These are phyloP conservation scores for Eucalyptus erythrocorys DNA, from an alignment of 345 rosid species.

Conservation along the genomic window DNA sequence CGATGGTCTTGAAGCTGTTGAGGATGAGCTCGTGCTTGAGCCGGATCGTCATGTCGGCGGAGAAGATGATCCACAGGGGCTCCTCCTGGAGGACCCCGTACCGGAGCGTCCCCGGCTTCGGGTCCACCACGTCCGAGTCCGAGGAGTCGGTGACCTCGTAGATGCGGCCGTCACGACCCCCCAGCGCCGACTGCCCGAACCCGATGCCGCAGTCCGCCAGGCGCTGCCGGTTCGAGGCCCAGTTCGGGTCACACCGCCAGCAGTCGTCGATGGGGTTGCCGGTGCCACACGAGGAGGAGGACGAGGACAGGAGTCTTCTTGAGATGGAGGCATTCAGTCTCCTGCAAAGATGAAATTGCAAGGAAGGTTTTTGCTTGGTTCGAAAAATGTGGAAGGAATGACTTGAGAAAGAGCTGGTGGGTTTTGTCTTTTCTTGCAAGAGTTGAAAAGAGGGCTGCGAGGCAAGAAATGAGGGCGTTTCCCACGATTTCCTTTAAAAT, in stretches of 20 bases:
- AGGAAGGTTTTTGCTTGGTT: background rate
- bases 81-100: constrained; percentile 72
- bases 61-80: constrained; percentile 84
- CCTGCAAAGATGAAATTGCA: constrained; percentile 3
- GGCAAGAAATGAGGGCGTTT: background rate
- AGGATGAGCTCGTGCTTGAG: constrained; percentile 82
- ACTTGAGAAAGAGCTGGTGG: background rate
- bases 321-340: constrained; percentile 17
- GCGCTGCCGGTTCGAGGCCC: constrained; percentile 25
- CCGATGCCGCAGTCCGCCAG: constrained; percentile 66
- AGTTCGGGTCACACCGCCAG: constrained; percentile 31
- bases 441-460: background rate
- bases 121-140: constrained; percentile 62
- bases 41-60: constrained; percentile 55
- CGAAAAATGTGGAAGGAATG: background rate
- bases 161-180: constrained; percentile 75
- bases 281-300: constrained; percentile 14
- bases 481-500: background rate
- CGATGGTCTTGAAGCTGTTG: constrained; percentile 77
- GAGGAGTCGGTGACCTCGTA: constrained; percentile 90
- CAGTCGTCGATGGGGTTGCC: constrained; percentile 51
- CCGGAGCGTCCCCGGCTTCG: constrained; percentile 86
- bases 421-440: background rate
- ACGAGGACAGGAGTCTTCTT: constrained; percentile 3
- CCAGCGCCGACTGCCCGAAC: constrained; percentile 57